A percentile compares a stretch with the other conserved stretches of the same genome.
Evolutionary conservation across 31 red algal genomes (phyloP).

Genomic region (Porphyra umbilicalis): DNA sequence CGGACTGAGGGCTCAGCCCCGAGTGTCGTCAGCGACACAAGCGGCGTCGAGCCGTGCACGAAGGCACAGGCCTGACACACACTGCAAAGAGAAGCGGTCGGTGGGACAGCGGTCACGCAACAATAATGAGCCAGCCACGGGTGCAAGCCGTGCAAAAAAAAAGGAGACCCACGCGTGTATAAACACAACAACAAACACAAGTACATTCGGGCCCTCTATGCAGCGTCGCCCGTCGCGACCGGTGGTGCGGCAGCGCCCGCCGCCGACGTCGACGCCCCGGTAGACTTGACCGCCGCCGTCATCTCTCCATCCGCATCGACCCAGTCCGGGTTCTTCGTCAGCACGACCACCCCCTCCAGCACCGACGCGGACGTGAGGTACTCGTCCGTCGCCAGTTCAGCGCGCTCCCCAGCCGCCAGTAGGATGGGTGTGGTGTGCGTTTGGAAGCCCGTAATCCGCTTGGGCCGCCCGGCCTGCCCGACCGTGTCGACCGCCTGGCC

Average conservation of each 20-base stretch:
- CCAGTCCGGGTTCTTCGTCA: conserved; percentile 82
- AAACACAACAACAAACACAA: neutral
- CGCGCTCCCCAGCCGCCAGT: conserved; percentile 76
- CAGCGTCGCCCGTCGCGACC: neutral
- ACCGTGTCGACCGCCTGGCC: conserved; percentile 98
- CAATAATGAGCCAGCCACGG: too few relatives aligned
- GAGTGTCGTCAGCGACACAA: too few relatives aligned
- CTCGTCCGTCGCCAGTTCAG: conserved; percentile 93
- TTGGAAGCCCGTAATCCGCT: conserved; percentile 92
- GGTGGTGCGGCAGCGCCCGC: neutral
- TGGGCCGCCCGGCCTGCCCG: conserved; percentile 86
- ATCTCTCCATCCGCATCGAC: conserved; percentile 14
- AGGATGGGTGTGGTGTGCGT: conserved; percentile 96
- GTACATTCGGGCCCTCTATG: neutral
- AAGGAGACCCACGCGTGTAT: too few relatives aligned
- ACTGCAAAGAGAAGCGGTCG: too few relatives aligned
- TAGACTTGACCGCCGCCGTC: neutral
- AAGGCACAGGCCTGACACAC: too few relatives aligned
- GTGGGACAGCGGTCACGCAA: too few relatives aligned
- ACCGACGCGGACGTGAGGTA: conserved; percentile 47
- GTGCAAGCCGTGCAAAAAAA: too few relatives aligned
- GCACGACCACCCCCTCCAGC: conserved; percentile 83
- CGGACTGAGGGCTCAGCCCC: too few relatives aligned
- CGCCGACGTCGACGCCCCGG: neutral
- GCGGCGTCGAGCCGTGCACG: too few relatives aligned